Evolutionary conservation across 2,329 filamentous ascomycete genomes (phyloP).

Genomic region (Intubia oerlemansii): DNA sequence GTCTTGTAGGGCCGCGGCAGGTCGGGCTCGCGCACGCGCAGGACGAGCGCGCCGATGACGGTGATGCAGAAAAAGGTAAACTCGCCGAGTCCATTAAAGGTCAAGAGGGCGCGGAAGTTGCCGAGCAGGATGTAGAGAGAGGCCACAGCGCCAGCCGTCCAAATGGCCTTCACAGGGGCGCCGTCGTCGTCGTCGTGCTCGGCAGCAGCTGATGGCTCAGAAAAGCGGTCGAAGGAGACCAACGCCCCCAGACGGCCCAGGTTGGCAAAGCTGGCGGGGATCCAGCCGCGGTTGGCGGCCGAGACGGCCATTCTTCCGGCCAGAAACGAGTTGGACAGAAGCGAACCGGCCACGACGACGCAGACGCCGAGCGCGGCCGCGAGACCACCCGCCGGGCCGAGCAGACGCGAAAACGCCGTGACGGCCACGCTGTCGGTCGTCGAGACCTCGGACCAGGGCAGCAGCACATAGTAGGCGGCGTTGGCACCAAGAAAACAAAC

Average conservation of each 20-base stretch:
- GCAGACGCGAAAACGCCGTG: constrained; percentile 30
- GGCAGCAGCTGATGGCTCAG: constrained; percentile 7
- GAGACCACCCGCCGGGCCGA: constrained; percentile 31
- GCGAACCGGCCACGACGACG: constrained; percentile 37
- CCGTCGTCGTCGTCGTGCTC: constrained; percentile 12
- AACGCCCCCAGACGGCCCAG: constrained; percentile 15
- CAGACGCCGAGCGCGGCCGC: constrained; percentile 33
- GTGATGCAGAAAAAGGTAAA: constrained; percentile 45
- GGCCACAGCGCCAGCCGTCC: constrained; percentile 26
- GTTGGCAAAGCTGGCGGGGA: constrained; percentile 22
- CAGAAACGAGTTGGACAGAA: constrained; percentile 41
- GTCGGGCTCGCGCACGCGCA: constrained; percentile 32
- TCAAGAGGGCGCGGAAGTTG: constrained; percentile 37
- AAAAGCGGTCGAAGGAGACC: too few relatives aligned
- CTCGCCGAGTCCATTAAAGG: constrained; percentile 36
- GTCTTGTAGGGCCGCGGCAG: constrained; percentile 35
- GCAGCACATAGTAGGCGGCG: constrained; percentile 37
- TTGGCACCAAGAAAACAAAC: constrained; percentile 38
- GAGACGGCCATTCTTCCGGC: constrained; percentile 38
- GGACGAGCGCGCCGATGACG: constrained; percentile 32
- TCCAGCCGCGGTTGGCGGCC: constrained; percentile 29
- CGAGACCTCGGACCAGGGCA: constrained; percentile 36
- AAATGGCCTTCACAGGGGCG: constrained; percentile 30
- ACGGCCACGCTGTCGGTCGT: constrained; percentile 41
- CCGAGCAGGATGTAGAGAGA: constrained; percentile 37